Evolutionary conservation across 495 filamentous ascomycete species (phyloP).

Genomic region (Jackrogersella multiformis): DNA sequence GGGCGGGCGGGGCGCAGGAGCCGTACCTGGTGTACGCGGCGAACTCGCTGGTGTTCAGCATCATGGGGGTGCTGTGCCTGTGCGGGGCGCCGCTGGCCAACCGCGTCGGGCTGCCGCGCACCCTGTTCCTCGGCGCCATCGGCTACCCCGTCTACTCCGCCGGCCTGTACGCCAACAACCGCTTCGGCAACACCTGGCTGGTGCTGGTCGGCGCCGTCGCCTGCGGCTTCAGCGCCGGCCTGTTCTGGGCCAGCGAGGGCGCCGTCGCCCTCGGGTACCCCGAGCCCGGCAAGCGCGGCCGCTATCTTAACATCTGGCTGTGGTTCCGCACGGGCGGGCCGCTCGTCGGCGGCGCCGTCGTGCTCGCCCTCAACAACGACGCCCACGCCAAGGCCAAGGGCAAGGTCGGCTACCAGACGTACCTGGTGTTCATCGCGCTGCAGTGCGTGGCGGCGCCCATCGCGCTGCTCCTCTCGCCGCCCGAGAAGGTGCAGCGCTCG

Average conservation of each 20-base stretch:
- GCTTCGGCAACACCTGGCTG: constrained; percentile 66
- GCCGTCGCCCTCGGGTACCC: constrained; percentile 67
- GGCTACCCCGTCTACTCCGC: constrained; percentile 67
- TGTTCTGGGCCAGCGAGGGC: constrained; percentile 67
- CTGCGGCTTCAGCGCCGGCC: constrained; percentile 64
- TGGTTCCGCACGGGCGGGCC: constrained; percentile 65
- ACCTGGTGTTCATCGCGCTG: constrained; percentile 63
- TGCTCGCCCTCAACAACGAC: constrained; percentile 60
- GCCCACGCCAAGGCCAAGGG: constrained; percentile 55
- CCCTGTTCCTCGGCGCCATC: constrained; percentile 63
- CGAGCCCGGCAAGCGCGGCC: constrained; percentile 62
- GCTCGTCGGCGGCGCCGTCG: constrained; percentile 65
- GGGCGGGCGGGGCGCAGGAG: constrained; percentile 65
- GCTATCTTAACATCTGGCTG: constrained; percentile 67
- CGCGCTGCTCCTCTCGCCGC: constrained; percentile 60
- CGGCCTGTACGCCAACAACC: constrained; percentile 66
- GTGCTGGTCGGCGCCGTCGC: constrained; percentile 64
- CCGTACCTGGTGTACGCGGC: constrained; percentile 67
- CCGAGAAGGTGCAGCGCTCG: constrained; percentile 62
- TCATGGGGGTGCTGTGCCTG: constrained; percentile 66
- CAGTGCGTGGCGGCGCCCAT: constrained; percentile 63
- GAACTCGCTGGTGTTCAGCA: constrained; percentile 65
- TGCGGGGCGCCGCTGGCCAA: constrained; percentile 63
- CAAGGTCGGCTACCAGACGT: constrained; percentile 64
- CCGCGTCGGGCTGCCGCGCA: constrained; percentile 62